Percentiles rank a stretch among this genome's conserved stretches.
Conservation (phyloP, 2,329 filamentous ascomycete genomes). For the Xylaria sp. region DNA sequence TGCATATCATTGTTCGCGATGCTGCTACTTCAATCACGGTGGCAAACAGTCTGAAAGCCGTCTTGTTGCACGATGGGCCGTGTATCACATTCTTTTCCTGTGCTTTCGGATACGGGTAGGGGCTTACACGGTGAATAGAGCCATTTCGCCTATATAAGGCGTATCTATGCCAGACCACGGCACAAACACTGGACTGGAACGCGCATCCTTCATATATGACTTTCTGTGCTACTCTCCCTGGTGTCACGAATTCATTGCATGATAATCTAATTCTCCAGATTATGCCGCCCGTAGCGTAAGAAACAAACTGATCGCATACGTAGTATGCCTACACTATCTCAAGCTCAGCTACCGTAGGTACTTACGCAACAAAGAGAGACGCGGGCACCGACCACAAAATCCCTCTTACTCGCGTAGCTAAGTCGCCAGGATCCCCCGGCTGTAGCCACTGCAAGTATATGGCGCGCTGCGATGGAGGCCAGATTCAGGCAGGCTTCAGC, state of each 20-base stretch:
- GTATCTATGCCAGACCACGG: not conserved
- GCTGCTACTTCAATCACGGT: not conserved
- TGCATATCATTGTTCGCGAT: not conserved
- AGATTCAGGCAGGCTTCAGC: not conserved
- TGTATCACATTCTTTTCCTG: not conserved
- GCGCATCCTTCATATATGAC: not conserved
- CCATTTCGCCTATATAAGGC: not conserved
- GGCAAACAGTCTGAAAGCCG: too few species aligned
- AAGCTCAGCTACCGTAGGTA: not conserved
- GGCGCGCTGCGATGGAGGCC: not conserved
- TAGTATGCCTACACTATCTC: not conserved
- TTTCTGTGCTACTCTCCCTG: not conserved
- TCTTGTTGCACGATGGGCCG: not conserved
- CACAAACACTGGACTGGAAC: not conserved
- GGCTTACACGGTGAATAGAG: not conserved
- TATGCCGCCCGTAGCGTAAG: not conserved
- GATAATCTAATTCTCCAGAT: not conserved
- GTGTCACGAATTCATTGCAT: not conserved
- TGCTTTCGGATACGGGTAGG: not conserved
- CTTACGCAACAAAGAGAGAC: constrained; percentile 4
- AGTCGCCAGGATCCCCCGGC: not conserved
- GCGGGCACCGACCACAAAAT: not conserved
- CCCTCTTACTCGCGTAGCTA: not conserved
- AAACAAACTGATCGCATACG: not conserved
- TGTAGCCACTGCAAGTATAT: not conserved